Base-by-base conservation (phyloP, 179 eudicot species). In the Patellifolia procumbens region DNA sequence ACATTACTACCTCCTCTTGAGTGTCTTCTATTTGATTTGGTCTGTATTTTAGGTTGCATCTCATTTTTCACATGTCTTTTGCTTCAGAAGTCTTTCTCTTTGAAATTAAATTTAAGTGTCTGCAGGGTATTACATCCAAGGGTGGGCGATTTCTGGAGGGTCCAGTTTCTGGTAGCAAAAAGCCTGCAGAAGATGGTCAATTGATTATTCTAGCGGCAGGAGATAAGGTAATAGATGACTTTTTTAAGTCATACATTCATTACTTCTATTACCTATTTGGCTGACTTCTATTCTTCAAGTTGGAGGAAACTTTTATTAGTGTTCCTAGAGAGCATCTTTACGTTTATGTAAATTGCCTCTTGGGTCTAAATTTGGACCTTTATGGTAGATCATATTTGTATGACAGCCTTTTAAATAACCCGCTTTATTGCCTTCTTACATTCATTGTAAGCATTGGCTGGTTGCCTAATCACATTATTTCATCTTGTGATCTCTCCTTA, bases 111-210 rank as follows among this genome's bases (percentile, higher is more conserved):
- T 16, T 68, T 3, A 52, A 60, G 61, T 58, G 43, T 76, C 17
- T 81, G 70, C 85, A 95, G 99, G 97, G 92, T 73, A 80, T 95
- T 65, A 84, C 83, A 78, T 85, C 91, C 70, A 95, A 92, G 79
- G 95, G 99, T 62, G 99, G 99, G 77, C 63, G 29, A 67, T 95
- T 95, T 75, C 87, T 95, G 56, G 99, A 95, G 87, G 97, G 87
- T 82, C 99, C 99, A 70, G 99, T 95, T 79, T 95, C 99, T 31
- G 99, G 97, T 55, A 95, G 99, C 88, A 95, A 95, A 86, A 92
- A 95, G 85, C 99, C 97, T 46, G 99, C 99, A 76, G 99, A 95
- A 82, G 97, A 92, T 81, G 99, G 99, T 78, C 99, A 95, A 83
- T 74, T 95, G 48, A 88, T 95, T 20, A 95, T 95, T 72, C 94